Conservation (phyloP, 192 early-diverging fungal species). For the Dissophora globulifera region DNA sequence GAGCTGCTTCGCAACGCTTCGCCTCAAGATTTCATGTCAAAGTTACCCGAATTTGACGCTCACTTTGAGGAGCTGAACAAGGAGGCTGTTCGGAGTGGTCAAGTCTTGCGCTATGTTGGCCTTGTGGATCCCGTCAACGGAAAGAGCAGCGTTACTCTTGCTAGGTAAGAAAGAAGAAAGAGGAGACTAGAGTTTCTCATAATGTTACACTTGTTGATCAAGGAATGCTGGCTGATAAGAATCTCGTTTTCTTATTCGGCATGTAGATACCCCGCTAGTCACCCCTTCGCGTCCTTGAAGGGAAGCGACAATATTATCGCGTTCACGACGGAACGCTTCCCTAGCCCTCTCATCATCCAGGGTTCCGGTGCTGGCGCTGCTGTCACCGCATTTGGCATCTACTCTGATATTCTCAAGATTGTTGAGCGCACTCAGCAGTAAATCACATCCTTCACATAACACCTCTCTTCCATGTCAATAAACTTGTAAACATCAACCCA, state of each 20-base stretch:
- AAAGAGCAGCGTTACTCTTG: conserved; percentile 81
- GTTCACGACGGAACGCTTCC: conserved; percentile 94
- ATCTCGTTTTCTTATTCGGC: not conserved
- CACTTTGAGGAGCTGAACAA: conserved; percentile 88
- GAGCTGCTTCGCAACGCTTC: conserved; percentile 74
- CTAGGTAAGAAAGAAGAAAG: conserved; percentile 56
- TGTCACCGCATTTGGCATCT: conserved; percentile 98
- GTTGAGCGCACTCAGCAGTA: conserved; percentile 64
- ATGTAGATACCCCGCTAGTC: conserved; percentile 78
- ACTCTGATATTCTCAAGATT: conserved; percentile 92
- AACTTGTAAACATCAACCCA: too few species aligned
- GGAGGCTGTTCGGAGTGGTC: conserved; percentile 72
- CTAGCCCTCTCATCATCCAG: conserved; percentile 95
- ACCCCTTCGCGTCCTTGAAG: conserved; percentile 96
- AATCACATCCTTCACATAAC: too few species aligned
- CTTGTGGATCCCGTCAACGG: conserved; percentile 78
- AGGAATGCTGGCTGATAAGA: not conserved
- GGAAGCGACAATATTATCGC: conserved; percentile 99
- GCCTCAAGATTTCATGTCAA: conserved; percentile 86
- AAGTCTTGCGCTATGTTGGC: conserved; percentile 96
- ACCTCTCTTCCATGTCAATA: too few species aligned
- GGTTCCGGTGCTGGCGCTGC: conserved; percentile 96
- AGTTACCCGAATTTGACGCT: conserved; percentile 85
- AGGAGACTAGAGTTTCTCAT: too few species aligned
- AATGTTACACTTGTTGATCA: too few species aligned